Base-by-base conservation (phyloP, 345 rosid genomes). In the Carallia brachiata region DNA sequence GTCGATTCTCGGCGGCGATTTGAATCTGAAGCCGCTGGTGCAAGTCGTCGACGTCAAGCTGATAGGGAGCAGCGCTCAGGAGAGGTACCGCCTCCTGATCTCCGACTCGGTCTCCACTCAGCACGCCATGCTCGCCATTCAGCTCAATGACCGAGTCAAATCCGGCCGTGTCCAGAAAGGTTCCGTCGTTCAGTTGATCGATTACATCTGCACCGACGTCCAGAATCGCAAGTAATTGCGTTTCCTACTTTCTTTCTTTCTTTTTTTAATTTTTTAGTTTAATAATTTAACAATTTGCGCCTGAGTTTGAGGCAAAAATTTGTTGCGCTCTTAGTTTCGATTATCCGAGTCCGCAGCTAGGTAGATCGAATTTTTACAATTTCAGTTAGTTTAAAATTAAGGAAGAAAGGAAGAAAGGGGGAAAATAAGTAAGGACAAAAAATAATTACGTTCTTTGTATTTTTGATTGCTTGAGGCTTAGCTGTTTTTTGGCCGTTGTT, bases 81-180 rank as follows among this genome's bases (percentile, higher is more conserved):
- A 88, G 87, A 79, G 97, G 76, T 89, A 83, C 77, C 88, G 93
- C 55, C 72, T 93, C 55, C 79, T 88, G 34, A 78, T 89, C 34
- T 93, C 96, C 13, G 93, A 93, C 68, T 86, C 91, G 57, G 77
- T 76, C 58, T 71, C 74, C 27, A 74, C 90, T 76, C 93, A 93
- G 80, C 87, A 88, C 61, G 93, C 93, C 65, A 89, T 90, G 92
- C 84, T 90, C 12, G 92, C 93, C 0, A 85, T 87, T 77, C 93
- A 88, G 87, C 92, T 93, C 56, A 93, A 86, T 69, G 93, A 88
- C 71, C 87, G 73, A 32, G 86, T 93, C 83, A 88, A 78, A 71
- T 66, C 73, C 30, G 88, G 85, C 56, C 81, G 67, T 7, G 84
- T 88, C 82, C 82, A 72, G 81, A 88, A 79, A 59, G 97, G 98